phyloP scores from a whole-genome alignment of 2,329 filamentous ascomycete species.

The Massarina eburnea region DNA sequence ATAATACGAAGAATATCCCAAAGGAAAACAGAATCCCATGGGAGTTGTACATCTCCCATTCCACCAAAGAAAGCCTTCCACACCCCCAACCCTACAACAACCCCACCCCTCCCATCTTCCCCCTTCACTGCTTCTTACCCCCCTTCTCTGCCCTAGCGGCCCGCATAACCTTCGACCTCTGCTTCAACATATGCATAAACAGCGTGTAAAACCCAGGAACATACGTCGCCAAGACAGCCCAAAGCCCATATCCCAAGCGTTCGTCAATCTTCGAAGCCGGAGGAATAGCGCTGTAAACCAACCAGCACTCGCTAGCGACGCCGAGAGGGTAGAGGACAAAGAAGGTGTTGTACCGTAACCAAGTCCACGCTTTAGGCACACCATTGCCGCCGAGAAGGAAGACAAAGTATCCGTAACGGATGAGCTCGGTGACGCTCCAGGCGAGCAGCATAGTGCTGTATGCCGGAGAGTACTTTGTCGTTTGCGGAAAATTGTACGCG shows the following conservation, averaged over 20 bases:
- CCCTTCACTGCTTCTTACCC: not conserved
- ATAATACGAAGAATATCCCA: no score
- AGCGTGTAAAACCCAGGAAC: slow-evolving; percentile 80
- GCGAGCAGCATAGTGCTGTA: slow-evolving; percentile 81
- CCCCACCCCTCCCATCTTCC: not conserved
- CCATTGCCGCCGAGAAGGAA: slow-evolving; percentile 62
- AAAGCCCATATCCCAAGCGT: slow-evolving; percentile 62
- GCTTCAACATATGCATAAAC: slow-evolving; percentile 93
- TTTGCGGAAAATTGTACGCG: slow-evolving; percentile 70
- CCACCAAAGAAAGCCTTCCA: not conserved
- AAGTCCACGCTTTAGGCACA: slow-evolving; percentile 68
- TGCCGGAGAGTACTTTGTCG: slow-evolving; percentile 58
- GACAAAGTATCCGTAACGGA: slow-evolving; percentile 91
- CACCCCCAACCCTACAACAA: not conserved
- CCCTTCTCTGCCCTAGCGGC: slow-evolving; percentile 45
- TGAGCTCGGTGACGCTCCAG: slow-evolving; percentile 89
- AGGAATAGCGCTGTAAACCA: slow-evolving; percentile 71
- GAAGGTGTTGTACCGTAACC: slow-evolving; percentile 91
- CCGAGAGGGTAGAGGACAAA: slow-evolving; percentile 90
- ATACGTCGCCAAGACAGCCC: slow-evolving; percentile 71
- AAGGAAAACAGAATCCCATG: no score
- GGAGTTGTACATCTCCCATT: not conserved
- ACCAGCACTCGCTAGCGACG: slow-evolving; percentile 81
- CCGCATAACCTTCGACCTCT: slow-evolving; percentile 77
- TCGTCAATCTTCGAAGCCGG: slow-evolving; percentile 57